These are phyloP conservation scores for Diutina rugosa DNA, from an alignment of 1,139 yeast species.

Conservation along the genomic window DNA sequence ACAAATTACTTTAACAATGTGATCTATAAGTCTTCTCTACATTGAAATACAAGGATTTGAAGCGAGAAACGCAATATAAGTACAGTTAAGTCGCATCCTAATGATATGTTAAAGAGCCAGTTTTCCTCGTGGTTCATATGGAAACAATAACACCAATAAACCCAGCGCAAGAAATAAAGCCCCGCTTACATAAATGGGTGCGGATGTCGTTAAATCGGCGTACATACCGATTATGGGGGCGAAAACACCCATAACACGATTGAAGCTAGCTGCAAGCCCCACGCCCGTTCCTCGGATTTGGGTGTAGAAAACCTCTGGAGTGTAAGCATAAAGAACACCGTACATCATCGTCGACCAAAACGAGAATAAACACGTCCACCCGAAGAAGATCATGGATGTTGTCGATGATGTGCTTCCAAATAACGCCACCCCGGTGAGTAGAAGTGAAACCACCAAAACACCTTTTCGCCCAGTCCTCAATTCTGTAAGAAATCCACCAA, in stretches of 20 bases:
- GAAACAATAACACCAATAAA: slow-evolving; percentile 20
- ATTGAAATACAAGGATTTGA: not conserved
- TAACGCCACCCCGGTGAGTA: slow-evolving; percentile 26
- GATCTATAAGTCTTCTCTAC: too few relatives aligned
- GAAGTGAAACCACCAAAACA: slow-evolving; percentile 17
- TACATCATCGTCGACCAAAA: slow-evolving; percentile 30
- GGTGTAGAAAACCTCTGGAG: slow-evolving; percentile 32
- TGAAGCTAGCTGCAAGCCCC: slow-evolving; percentile 29
- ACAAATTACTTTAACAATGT: too few relatives aligned
- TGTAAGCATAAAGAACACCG: slow-evolving; percentile 32
- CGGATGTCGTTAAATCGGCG: slow-evolving; percentile 28
- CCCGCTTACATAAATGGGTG: slow-evolving; percentile 31
- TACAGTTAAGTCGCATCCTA: not conserved
- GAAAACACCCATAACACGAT: slow-evolving; percentile 28
- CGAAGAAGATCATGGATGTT: slow-evolving; percentile 23
- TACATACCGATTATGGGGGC: slow-evolving; percentile 32
- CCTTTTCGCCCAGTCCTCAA: slow-evolving; percentile 29
- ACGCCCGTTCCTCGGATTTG: slow-evolving; percentile 30
- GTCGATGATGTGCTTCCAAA: slow-evolving; percentile 31
- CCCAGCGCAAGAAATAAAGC: slow-evolving; percentile 26
- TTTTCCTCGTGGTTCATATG: slow-evolving; percentile 21
- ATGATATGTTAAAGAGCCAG: slow-evolving; percentile 4
- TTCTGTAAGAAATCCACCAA: slow-evolving; percentile 28
- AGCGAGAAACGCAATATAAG: not conserved
- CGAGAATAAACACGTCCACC: slow-evolving; percentile 31